Base-by-base conservation (phyloP, 345 rosid species). In the Streptanthus diversifolius region DNA sequence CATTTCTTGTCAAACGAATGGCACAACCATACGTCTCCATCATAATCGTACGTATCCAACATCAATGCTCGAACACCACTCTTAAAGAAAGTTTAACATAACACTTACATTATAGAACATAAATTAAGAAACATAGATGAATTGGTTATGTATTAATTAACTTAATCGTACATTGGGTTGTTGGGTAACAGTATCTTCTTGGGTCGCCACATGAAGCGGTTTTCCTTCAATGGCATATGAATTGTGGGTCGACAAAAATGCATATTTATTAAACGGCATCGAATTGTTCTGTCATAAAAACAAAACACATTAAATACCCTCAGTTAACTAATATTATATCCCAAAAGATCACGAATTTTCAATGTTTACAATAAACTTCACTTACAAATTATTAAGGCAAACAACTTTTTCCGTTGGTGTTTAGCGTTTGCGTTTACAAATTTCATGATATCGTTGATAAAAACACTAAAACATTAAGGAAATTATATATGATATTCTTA, bases 61-160 rank as follows among this genome's bases (percentile, higher is more conserved):
- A 86, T 84, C 70, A 88, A 76, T 18, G 81, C 88, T 77, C 88
- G 81, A 72, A 77, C 90, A 68, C 90, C 90, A 62, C 83, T 86
- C 90, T 88, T 73, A 63, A 13, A 29, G 15, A 40, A 37, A 49
- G 49, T 44, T 35, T 9, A 35, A 29, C 40, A 37, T 64, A 27
- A 15, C 39, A 63, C 37, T 58, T 45, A 49, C 12, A 30, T 17
- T 37, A 4, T 9, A 44, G 4, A 19, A 47, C 12, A 32, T 7
- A 5, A 4, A 6, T 53, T 17, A 25, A 40, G 1, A 36, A 57
- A 43, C 61, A 33, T 56, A 65, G 1, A 8, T 11, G 29, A 30
- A 14, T 25, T 37, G 29, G 5, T 44, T 25, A 35, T n/a, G 12
- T 55, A 29, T 54, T 18, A 35, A 55, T 27, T 13, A 39, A 22